Percentiles rank a stretch among this genome's conserved stretches.
These are phyloP conservation scores for Eutrema yunnanense DNA, from an alignment of 345 rosid species.

Conservation along the genomic window DNA sequence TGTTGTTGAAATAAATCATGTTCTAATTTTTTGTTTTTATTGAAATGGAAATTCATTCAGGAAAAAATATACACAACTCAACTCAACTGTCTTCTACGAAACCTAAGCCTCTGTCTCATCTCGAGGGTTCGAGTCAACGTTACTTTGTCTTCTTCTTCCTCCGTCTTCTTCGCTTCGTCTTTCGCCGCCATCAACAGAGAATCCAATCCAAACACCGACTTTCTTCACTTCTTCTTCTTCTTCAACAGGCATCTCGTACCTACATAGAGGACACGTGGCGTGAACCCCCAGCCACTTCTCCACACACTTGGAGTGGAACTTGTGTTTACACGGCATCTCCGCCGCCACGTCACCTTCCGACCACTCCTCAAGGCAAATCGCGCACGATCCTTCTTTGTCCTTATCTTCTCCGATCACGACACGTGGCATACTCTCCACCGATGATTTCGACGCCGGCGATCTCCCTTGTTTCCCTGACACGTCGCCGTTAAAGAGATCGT, in stretches of 20 bases:
- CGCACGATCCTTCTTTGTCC: conserved; percentile 6
- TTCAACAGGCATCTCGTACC: conserved; percentile 33
- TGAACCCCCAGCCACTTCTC: conserved; percentile 31
- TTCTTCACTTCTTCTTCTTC: conserved; percentile 6
- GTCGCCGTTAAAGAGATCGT: background rate
- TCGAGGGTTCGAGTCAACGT: background rate
- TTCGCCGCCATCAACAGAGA: background rate
- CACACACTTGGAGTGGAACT: conserved; percentile 29
- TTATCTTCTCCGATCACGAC: conserved; percentile 9
- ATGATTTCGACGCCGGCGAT: conserved; percentile 24
- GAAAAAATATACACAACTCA: background rate
- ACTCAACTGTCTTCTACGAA: background rate
- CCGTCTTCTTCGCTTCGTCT: conserved; percentile 8
- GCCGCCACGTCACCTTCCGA: conserved; percentile 30
- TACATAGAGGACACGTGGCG: conserved; percentile 34
- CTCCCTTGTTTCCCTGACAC: conserved; percentile 15
- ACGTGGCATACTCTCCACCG: conserved; percentile 29
- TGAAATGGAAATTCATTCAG: background rate
- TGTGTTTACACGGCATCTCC: conserved; percentile 38
- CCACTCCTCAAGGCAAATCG: conserved; percentile 33
- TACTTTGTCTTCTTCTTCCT: background rate
- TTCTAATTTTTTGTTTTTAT: background rate
- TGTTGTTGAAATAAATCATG: background rate
- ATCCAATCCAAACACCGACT: conserved; percentile 18
- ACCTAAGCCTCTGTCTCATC: conserved; percentile 12